A percentile compares a stretch with the other conserved stretches of the same genome.
These are phyloP conservation scores for Nepenthes gracilis DNA, from an alignment of 148 eudicot genomes.

Conservation along the genomic window DNA sequence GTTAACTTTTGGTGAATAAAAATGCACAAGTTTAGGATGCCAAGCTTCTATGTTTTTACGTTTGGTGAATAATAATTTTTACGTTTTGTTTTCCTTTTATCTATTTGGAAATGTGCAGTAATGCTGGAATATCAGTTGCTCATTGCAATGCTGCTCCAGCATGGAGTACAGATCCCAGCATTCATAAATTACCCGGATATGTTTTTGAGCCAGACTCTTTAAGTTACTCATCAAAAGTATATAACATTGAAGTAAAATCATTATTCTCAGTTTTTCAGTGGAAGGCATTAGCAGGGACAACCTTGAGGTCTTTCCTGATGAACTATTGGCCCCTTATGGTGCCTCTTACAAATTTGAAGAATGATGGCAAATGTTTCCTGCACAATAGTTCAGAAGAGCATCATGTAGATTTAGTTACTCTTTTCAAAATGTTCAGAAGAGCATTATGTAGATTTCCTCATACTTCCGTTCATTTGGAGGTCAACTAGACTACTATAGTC, in stretches of 20 bases:
- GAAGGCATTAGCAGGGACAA: constrained; percentile 44
- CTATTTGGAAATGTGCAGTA: constrained; percentile 21
- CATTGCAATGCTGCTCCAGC: constrained; percentile 66
- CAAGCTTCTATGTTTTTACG: too few relatives aligned
- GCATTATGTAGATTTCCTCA: too few relatives aligned
- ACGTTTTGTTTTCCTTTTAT: background rate
- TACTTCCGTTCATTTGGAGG: too few relatives aligned
- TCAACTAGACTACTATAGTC: too few relatives aligned
- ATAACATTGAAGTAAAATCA: constrained; percentile 41
- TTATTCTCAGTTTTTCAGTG: constrained; percentile 73
- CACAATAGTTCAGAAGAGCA: constrained; percentile 29
- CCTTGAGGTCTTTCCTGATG: constrained; percentile 75
- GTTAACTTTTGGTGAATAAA: too few relatives aligned
- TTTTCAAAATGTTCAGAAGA: constrained; percentile 41
- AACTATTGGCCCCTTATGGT: constrained; percentile 80
- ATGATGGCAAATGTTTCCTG: constrained; percentile 75
- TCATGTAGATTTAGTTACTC: constrained; percentile 63
- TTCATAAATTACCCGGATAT: constrained; percentile 22
- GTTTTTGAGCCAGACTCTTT: constrained; percentile 35
- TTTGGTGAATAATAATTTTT: too few relatives aligned
- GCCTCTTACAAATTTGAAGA: constrained; percentile 47
- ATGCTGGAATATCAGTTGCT: constrained; percentile 30
- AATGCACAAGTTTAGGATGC: too few relatives aligned
- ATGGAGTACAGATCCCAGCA: constrained; percentile 30
- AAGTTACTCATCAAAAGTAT: constrained; percentile 39